Conservation (phyloP, 768 basidiomycete genomes). For the Mycena albidolilacea region DNA sequence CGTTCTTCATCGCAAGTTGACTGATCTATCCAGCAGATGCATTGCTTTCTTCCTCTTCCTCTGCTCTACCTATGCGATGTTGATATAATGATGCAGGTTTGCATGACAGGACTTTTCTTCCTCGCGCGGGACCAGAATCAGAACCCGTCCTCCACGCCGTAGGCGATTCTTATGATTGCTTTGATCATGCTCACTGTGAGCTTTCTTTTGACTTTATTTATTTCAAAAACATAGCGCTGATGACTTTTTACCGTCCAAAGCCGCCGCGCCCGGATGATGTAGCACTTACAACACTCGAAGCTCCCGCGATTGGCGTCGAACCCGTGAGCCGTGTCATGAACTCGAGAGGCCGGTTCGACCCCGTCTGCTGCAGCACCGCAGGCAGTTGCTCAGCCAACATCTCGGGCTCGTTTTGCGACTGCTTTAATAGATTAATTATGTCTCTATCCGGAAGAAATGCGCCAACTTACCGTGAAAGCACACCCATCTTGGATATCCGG, state of each 20-base stretch:
- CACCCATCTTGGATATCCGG: slow-evolving; percentile 72
- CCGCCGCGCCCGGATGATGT: slow-evolving; percentile 39
- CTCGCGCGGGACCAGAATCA: slow-evolving; percentile 71
- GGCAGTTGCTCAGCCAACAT: slow-evolving; percentile 70
- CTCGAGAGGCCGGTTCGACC: slow-evolving; percentile 62
- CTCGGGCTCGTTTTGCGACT: slow-evolving; percentile 72
- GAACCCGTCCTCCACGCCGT: slow-evolving; percentile 71
- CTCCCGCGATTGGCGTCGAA: slow-evolving; percentile 45
- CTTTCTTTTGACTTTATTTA: slow-evolving; percentile 2
- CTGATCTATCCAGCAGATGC: slow-evolving; percentile 84
- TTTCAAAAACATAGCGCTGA: not conserved
- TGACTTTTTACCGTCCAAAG: slow-evolving; percentile 51
- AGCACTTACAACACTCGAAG: slow-evolving; percentile 34
- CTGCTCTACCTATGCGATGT: slow-evolving; percentile 1
- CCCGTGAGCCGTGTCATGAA: slow-evolving; percentile 70
- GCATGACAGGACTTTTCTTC: slow-evolving; percentile 92
- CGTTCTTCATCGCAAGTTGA: no score
- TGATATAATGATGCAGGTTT: slow-evolving; percentile 54
- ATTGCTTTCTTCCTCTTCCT: slow-evolving; percentile 5
- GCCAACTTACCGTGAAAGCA: slow-evolving; percentile 74
- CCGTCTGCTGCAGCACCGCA: slow-evolving; percentile 31
- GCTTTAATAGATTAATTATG: slow-evolving; percentile 30
- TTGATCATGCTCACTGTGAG: slow-evolving; percentile 88
- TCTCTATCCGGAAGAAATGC: slow-evolving; percentile 27
- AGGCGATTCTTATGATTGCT: slow-evolving; percentile 89